phyloP scores from a whole-genome alignment of 768 basidiomycete species.

The Amanita exitialis region DNA sequence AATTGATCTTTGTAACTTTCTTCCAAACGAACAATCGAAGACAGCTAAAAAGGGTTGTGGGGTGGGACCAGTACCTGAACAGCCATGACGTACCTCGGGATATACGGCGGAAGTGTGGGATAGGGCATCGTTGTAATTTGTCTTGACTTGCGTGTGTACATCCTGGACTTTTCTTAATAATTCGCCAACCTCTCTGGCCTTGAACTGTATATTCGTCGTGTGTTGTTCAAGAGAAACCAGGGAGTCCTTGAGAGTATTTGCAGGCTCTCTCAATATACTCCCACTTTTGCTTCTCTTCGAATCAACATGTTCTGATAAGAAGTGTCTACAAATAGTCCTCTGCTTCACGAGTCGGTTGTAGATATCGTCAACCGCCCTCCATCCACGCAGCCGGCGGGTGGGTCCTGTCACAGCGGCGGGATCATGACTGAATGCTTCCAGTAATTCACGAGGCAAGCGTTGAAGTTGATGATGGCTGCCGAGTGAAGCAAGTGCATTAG shows the following conservation, averaged over 20 bases:
- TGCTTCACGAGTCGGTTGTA: constrained; percentile 53
- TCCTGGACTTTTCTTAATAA: constrained; percentile 43
- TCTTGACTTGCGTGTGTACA: constrained; percentile 47
- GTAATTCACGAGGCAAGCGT: constrained; percentile 48
- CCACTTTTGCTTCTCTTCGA: constrained; percentile 14
- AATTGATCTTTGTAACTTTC: constrained; percentile 76
- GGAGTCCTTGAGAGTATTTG: constrained; percentile 36
- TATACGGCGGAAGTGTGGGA: constrained; percentile 68
- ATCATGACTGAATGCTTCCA: constrained; percentile 70
- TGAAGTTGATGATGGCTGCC: constrained; percentile 31
- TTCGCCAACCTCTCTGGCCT: constrained; percentile 38
- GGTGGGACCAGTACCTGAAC: neutral
- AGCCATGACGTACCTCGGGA: constrained; percentile 48
- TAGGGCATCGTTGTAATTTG: constrained; percentile 52
- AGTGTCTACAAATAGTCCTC: constrained; percentile 40
- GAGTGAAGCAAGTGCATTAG: constrained; percentile 36
- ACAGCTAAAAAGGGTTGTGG: constrained; percentile 34
- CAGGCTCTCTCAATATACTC: constrained; percentile 44
- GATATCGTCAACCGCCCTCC: constrained; percentile 72
- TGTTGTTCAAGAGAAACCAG: constrained; percentile 41
- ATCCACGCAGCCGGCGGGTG: constrained; percentile 51
- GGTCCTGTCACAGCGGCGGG: constrained; percentile 65
- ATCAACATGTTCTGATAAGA: constrained; percentile 23
- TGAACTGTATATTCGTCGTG: constrained; percentile 30
- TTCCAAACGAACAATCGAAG: constrained; percentile 58